These are phyloP conservation scores for Lojkania enalia DNA, from an alignment of 2,329 filamentous ascomycete genomes.

Conservation along the genomic window DNA sequence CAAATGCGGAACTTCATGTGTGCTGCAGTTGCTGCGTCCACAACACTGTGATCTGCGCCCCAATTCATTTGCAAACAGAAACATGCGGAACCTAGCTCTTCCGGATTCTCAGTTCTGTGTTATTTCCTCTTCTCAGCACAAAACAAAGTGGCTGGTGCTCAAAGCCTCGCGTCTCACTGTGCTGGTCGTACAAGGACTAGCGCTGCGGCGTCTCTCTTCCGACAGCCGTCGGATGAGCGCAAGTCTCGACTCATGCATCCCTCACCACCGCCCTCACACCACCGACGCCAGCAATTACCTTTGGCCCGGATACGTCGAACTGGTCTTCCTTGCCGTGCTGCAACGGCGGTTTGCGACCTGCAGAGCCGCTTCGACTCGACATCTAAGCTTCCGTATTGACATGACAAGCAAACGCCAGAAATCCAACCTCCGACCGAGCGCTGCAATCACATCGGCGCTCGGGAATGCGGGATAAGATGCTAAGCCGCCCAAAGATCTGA, in stretches of 20 bases:
- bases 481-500: background rate
- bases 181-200: no score
- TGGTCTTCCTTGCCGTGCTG: conserved; percentile 1
- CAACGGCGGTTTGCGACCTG: conserved; percentile 6
- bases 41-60: no score
- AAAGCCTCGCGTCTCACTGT: no score
- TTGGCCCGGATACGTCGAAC: conserved; percentile 11
- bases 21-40: no score
- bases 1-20: no score
- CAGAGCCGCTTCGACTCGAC: background rate
- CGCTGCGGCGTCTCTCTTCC: no score
- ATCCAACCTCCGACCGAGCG: background rate
- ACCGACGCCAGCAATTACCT: conserved; percentile 13
- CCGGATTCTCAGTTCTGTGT: no score
- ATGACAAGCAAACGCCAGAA: background rate
- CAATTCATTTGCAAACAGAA: no score
- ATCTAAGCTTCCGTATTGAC: background rate
- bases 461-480: background rate
- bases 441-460: background rate
- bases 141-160: no score
- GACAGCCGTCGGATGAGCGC: conserved; percentile 32
- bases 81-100: no score
- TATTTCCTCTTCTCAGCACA: no score
- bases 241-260: conserved; percentile 13
- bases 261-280: conserved; percentile 20